phyloP scores from a whole-genome alignment of 768 basidiomycete genomes.

The Suillus subaureus region DNA sequence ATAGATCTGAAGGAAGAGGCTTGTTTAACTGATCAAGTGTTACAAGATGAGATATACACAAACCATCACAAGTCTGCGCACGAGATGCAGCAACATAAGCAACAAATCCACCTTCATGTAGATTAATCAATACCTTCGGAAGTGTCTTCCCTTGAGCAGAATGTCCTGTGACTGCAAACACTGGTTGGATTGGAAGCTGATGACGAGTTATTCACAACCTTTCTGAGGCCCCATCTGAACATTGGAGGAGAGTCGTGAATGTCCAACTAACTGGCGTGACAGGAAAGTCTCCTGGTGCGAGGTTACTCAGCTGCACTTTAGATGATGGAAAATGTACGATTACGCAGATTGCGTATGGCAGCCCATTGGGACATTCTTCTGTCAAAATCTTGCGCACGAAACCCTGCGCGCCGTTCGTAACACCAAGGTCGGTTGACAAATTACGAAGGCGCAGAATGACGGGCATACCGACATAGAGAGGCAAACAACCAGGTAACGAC shows the following conservation, averaged over 20 bases:
- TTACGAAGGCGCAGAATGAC: slow-evolving; percentile 29
- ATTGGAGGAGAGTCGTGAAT: background rate
- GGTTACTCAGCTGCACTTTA: background rate
- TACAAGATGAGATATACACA: slow-evolving; percentile 16
- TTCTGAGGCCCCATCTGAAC: too few relatives aligned
- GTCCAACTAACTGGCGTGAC: background rate
- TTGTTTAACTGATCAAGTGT: too few relatives aligned
- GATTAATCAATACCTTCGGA: slow-evolving; percentile 18
- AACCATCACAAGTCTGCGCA: slow-evolving; percentile 19
- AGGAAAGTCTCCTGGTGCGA: slow-evolving; percentile 19
- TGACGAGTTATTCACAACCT: background rate
- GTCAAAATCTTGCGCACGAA: slow-evolving; percentile 16
- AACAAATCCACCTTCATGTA: slow-evolving; percentile 25
- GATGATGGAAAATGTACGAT: too few relatives aligned
- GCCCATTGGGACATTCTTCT: background rate
- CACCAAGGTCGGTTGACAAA: slow-evolving; percentile 31
- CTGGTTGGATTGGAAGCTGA: slow-evolving; percentile 31
- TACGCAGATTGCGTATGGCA: too few relatives aligned
- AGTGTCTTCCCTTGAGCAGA: slow-evolving; percentile 34
- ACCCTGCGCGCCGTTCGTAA: slow-evolving; percentile 35
- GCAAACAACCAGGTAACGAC: too few relatives aligned
- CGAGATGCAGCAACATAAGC: slow-evolving; percentile 36
- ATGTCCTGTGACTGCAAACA: slow-evolving; percentile 35
- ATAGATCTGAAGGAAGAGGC: too few relatives aligned
- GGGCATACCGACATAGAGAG: slow-evolving; percentile 26